Base-by-base conservation (phyloP, 495 filamentous ascomycete genomes). In the Penicillium alfredii region DNA sequence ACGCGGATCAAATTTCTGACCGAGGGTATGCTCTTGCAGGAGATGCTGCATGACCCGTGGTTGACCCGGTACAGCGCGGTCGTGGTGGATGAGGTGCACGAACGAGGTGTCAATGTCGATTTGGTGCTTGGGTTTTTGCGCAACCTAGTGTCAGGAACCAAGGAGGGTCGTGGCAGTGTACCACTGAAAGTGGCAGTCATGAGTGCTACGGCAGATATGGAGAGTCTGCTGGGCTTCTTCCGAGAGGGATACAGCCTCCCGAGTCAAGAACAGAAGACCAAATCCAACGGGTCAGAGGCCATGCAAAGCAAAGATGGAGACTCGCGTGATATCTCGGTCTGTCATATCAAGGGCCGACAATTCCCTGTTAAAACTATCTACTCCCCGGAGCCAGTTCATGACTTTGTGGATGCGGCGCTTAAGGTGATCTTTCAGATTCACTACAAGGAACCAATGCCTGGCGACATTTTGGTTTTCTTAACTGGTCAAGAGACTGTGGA, bases 71-170 rank as follows among this genome's bases (percentile, higher is more conserved):
- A 99, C 55, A 90, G 86, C 44, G 86, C 82, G 1, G 73, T 99
- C 3, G 72, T 97, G 31, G 85, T 99, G 7, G 93, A 99, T 64
- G 93, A 99, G 53, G 88, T 97, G 3, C 93, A 99, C 63, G 93
- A 99, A 62, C 74, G 93, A 37, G 93, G 90, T 37, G 77, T 94
- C n/a, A 94, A 95, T 51, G 90, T 95, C 10, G 93, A 99, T 67
- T 60, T 97, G 31, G 65, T 93, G 0, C 68, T 86, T 32, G 93
- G 93, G 0, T 97, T 99, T 47, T 60, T 97, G 43, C 85, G 81
- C 52, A 81, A 82, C 40, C 67, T 94, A 18, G 56, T 86, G 1
- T 61, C 64, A 18, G 76, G 78, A 4, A 68, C 72, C 23, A 43
- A 35, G 7, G 61, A 70, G 38, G 83, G 75, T 13, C 71, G 81